A percentile compares a stretch with the other conserved stretches of the same genome.
Evolutionary conservation across 2,329 filamentous ascomycete species (phyloP).

Genomic region (Beauveria sp.): DNA sequence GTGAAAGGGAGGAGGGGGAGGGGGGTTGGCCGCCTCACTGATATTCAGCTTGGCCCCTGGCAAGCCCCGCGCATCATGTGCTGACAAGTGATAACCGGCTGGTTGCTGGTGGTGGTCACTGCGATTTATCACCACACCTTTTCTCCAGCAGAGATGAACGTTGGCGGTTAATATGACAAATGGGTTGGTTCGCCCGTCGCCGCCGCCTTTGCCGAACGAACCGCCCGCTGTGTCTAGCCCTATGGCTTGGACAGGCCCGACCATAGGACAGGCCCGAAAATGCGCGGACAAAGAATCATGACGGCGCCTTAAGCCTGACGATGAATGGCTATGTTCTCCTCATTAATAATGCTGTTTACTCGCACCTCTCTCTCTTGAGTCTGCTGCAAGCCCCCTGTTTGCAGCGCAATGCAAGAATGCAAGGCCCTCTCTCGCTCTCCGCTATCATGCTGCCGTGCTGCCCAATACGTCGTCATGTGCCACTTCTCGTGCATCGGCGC

Average conservation of each 20-base stretch:
- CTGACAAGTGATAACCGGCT: neutral
- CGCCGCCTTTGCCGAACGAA: too few relatives aligned
- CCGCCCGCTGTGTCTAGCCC: too few relatives aligned
- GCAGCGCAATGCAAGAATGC: neutral
- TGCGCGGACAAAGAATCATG: too few relatives aligned
- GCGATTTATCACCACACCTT: neutral
- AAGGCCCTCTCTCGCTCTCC: neutral
- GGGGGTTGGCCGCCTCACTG: neutral
- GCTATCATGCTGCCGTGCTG: neutral
- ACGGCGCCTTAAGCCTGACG: too few relatives aligned
- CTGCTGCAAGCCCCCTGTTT: neutral
- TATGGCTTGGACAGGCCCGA: too few relatives aligned
- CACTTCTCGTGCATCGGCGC: neutral
- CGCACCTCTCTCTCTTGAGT: neutral
- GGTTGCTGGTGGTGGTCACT: too few relatives aligned
- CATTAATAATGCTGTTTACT: neutral
- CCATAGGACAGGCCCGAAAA: too few relatives aligned
- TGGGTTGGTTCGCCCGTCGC: too few relatives aligned
- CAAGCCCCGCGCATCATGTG: neutral
- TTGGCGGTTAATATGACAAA: too few relatives aligned
- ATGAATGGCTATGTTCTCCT: too few relatives aligned
- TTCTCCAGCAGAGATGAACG: too few relatives aligned
- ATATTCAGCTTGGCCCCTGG: neutral
- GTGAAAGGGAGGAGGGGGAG: too few relatives aligned
- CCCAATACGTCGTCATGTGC: slow-evolving; percentile 6